Base-by-base conservation (phyloP, 768 basidiomycete genomes). In the Piloderma croceum region DNA sequence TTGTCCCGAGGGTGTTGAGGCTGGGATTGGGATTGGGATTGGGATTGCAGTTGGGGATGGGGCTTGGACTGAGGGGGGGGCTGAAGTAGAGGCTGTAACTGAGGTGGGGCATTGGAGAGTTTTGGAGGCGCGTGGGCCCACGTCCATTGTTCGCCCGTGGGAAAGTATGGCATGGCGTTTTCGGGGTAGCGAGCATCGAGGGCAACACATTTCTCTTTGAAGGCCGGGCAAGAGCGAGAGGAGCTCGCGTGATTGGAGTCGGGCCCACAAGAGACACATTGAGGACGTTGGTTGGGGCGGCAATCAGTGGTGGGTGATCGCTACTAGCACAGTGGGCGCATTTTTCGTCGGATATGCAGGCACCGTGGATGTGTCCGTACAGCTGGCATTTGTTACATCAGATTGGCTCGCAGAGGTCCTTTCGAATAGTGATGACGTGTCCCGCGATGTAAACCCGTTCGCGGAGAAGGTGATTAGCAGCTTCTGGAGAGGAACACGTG, bases 331-430 rank as follows among this genome's bases (percentile, higher is more conserved):
- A 31, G 40, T 2, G 42, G 19, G 11, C 43, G 44, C 3, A 11
- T 34, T 12, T 37, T 20, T 29, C 24, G 0, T 31, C 23, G 1
- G 21, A 12, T 12, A 23, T 34, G 39, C 57, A 60, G 11, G 42
- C 39, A 12, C 34, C 36, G 6, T 48, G 53, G 3, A 50, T 29
- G 31, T 58, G 54, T 0, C 42, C 41, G 42, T 32, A 4, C 5
- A 23, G 41, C 50, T 61, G 60, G 38, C 60, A 63, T 17, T 56
- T 56, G 15, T 52, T 17, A 49, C 61, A 63, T 7, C 48, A 41
- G 18, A 20, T 24, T 9, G 53, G 57, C 33, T 61, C 60, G n/a
- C n/a, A n/a, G n/a, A n/a, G n/a, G n/a, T n/a, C n/a, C n/a, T n/a
- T n/a, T n/a, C n/a, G n/a, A n/a, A n/a, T n/a, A n/a, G n/a, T n/a